Percentiles rank a stretch among this genome's conserved stretches.
Evolutionary conservation across 2,329 filamentous ascomycete species (phyloP).

Genomic region (Venturia pyrina): DNA sequence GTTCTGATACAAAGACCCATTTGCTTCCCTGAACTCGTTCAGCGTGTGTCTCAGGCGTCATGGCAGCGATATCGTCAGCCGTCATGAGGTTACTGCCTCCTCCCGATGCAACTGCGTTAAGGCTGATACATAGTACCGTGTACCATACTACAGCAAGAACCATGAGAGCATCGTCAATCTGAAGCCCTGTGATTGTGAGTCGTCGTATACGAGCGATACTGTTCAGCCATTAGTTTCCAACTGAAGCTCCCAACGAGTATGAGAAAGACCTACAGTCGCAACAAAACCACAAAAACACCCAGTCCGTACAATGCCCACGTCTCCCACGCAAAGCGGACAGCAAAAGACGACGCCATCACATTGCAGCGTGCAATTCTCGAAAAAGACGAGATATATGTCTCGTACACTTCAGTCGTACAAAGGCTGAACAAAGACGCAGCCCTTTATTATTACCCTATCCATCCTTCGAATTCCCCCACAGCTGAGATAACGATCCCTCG

Average conservation of each 20-base stretch:
- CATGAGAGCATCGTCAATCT: neutral
- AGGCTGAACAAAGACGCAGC: neutral
- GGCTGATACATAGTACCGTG: neutral
- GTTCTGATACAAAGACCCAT: constrained; percentile 1
- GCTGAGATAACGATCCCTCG: neutral
- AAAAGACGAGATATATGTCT: neutral
- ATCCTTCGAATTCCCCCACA: neutral
- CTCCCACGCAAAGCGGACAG: neutral
- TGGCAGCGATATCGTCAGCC: neutral
- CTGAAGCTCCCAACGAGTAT: neutral
- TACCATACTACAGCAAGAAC: neutral
- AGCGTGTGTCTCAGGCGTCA: neutral
- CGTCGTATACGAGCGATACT: constrained; percentile 2
- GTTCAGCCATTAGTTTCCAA: neutral
- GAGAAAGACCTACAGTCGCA: neutral
- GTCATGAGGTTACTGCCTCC: constrained; percentile 1
- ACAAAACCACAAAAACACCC: neutral
- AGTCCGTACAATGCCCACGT: neutral
- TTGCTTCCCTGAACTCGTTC: neutral
- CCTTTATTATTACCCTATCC: neutral
- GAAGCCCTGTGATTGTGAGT: neutral
- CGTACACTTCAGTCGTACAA: neutral
- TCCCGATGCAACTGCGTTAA: neutral
- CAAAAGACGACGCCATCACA: neutral
- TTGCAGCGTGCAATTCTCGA: neutral